These are phyloP conservation scores for Blastocladiella britannica DNA, from an alignment of 192 early-diverging fungal genomes.

Conservation along the genomic window DNA sequence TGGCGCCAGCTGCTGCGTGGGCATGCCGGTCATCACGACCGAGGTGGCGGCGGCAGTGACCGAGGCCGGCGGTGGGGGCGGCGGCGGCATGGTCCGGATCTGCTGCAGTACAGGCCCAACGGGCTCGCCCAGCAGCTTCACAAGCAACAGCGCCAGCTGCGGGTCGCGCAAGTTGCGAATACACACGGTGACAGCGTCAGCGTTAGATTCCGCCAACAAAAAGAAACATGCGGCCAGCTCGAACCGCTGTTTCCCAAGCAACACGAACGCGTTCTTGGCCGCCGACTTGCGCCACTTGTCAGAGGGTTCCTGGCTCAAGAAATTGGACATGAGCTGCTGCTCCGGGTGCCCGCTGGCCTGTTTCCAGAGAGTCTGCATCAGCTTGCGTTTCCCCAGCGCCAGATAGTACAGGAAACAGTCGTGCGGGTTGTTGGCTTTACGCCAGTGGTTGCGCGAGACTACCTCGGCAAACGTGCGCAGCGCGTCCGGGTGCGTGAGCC, in stretches of 20 bases:
- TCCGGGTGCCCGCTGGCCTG: conserved; percentile 63
- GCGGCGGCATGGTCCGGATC: no score
- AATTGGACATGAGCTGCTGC: conserved; percentile 66
- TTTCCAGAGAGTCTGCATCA: conserved; percentile 79
- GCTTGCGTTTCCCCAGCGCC: conserved; percentile 69
- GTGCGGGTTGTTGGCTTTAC: conserved; percentile 32
- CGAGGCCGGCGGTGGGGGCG: no score
- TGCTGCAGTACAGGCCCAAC: background rate
- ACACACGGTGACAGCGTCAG: conserved; percentile 82
- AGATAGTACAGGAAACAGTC: conserved; percentile 75
- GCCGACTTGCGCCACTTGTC: conserved; percentile 90
- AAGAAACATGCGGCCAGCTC: conserved; percentile 91
- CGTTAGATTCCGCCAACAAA: conserved; percentile 62
- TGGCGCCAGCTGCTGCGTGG: background rate
- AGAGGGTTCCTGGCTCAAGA: conserved; percentile 42
- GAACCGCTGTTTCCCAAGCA: conserved; percentile 83
- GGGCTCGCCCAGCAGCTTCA: background rate
- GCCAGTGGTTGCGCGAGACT: background rate
- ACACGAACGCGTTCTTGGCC: conserved; percentile 93
- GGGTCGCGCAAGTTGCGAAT: conserved; percentile 75
- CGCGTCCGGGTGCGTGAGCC: background rate
- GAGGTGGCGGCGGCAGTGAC: no score
- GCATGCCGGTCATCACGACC: background rate
- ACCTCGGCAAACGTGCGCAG: background rate
- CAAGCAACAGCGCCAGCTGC: conserved; percentile 42